phyloP scores from a whole-genome alignment of 805 yeast genomes.

The Metschnikowia gruessii region DNA sequence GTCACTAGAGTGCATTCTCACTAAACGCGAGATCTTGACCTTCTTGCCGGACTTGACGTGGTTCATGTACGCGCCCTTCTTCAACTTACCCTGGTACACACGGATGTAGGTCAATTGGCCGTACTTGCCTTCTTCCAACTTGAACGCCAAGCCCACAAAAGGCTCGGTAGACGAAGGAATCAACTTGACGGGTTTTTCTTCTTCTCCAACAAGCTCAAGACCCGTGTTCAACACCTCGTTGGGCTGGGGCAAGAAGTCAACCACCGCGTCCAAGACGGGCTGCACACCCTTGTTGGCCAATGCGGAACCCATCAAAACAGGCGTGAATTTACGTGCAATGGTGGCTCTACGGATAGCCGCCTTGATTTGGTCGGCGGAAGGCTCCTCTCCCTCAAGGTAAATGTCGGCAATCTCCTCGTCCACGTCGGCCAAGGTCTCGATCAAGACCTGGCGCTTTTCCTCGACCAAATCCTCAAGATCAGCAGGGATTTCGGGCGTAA shows the following conservation, averaged over 20 bases:
- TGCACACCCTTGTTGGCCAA: conserved; percentile 95
- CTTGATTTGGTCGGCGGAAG: conserved; percentile 78
- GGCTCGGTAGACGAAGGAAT: conserved; percentile 73
- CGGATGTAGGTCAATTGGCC: conserved; percentile 97
- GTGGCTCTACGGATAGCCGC: conserved; percentile 92
- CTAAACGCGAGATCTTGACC: conserved; percentile 89
- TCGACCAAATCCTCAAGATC: conserved; percentile 79
- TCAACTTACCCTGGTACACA: conserved; percentile 93
- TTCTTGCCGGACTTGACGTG: conserved; percentile 92
- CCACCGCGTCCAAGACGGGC: conserved; percentile 92
- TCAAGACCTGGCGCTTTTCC: conserved; percentile 80
- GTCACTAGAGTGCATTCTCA: conserved; percentile 97
- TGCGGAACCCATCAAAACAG: conserved; percentile 99
- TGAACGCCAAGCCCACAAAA: conserved; percentile 96
- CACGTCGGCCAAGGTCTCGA: conserved; percentile 95
- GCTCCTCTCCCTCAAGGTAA: conserved; percentile 85
- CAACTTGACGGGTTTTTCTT: conserved; percentile 59
- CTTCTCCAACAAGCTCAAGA: conserved; percentile 66
- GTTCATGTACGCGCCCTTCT: conserved; percentile 83
- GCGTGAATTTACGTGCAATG: conserved; percentile 92
- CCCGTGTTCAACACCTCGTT: conserved; percentile 90
- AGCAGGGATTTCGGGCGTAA: conserved; percentile 64
- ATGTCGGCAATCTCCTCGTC: conserved; percentile 97
- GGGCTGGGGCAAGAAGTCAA: conserved; percentile 94
- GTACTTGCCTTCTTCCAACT: conserved; percentile 95